phyloP scores from a whole-genome alignment of 257 asterid species.

The Salvia miltiorrhiza region DNA sequence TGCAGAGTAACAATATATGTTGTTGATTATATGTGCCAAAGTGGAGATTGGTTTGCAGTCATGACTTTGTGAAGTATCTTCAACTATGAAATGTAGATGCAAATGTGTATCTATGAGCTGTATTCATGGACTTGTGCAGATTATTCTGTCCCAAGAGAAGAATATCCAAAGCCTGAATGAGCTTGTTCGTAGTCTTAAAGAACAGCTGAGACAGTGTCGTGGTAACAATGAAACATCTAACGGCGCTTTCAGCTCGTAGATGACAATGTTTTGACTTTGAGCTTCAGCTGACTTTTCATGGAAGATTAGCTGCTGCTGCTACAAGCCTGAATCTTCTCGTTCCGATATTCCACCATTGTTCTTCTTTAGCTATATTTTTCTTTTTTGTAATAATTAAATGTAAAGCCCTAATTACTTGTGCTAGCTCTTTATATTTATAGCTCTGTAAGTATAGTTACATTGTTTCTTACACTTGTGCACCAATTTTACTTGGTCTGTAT shows the following conservation, averaged over 20 bases:
- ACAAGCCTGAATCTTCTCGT: not conserved
- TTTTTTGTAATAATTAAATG: constrained; percentile 3
- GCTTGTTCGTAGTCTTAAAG: constrained; percentile 63
- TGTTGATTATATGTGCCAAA: not conserved
- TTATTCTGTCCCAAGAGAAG: constrained; percentile 84
- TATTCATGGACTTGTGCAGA: constrained; percentile 37
- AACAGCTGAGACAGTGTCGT: constrained; percentile 65
- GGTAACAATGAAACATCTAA: constrained; percentile 43
- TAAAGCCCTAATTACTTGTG: constrained; percentile 5
- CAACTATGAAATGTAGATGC: not conserved
- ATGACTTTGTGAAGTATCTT: not conserved
- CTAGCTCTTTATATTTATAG: not conserved
- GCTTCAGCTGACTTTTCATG: constrained; percentile 40
- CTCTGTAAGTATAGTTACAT: not conserved
- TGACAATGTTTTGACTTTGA: constrained; percentile 43
- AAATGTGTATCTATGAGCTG: not conserved
- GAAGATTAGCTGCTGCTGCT: constrained; percentile 31
- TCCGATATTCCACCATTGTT: not conserved
- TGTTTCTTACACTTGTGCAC: not conserved
- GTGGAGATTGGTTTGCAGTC: not conserved
- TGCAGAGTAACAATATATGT: not conserved
- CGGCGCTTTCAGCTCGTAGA: constrained; percentile 43
- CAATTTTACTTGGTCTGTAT: not conserved
- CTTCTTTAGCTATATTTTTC: not conserved
- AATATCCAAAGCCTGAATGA: constrained; percentile 68